These are phyloP conservation scores for Claviceps citrina DNA, from an alignment of 2,329 filamentous ascomycete species.

Conservation along the genomic window DNA sequence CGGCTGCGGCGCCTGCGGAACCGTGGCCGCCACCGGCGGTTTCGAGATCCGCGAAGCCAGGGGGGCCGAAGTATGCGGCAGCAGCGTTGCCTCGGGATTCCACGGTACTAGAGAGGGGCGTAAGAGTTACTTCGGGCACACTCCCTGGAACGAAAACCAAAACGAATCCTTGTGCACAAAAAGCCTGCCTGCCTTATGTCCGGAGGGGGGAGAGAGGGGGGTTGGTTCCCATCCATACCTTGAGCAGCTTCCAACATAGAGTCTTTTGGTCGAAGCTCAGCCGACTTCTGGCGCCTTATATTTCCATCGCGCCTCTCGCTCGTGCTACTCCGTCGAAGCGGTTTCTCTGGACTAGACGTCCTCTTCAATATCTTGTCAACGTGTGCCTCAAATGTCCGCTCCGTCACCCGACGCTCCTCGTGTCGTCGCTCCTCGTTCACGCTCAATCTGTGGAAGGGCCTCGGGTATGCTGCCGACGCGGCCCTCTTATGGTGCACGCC, in stretches of 20 bases:
- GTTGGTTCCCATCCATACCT: constrained; percentile 32
- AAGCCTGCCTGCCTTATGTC: too few relatives aligned
- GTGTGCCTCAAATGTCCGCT: constrained; percentile 42
- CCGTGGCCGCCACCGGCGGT: constrained; percentile 61
- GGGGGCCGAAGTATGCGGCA: constrained; percentile 53
- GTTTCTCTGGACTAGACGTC: constrained; percentile 42
- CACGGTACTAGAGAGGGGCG: constrained; percentile 34
- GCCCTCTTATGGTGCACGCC: constrained; percentile 39
- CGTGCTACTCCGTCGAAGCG: constrained; percentile 27
- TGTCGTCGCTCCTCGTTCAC: constrained; percentile 25
- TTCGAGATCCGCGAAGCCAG: constrained; percentile 49
- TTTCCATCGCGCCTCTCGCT: constrained; percentile 26
- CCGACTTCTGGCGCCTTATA: constrained; percentile 23
- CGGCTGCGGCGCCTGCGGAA: constrained; percentile 53
- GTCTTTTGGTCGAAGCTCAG: constrained; percentile 31
- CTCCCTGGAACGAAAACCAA: too few relatives aligned
- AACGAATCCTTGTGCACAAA: too few relatives aligned
- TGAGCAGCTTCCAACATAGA: constrained; percentile 31
- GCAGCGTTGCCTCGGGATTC: constrained; percentile 64
- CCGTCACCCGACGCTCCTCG: constrained; percentile 39
- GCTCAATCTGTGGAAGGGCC: constrained; percentile 27
- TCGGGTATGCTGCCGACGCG: constrained; percentile 40
- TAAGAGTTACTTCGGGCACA: too few relatives aligned
- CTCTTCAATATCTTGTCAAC: constrained; percentile 46
- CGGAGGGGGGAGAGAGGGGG: background rate